Evolutionary conservation across 2,329 filamentous ascomycete genomes (phyloP).

Genomic region (Purpureocillium lavendulum): DNA sequence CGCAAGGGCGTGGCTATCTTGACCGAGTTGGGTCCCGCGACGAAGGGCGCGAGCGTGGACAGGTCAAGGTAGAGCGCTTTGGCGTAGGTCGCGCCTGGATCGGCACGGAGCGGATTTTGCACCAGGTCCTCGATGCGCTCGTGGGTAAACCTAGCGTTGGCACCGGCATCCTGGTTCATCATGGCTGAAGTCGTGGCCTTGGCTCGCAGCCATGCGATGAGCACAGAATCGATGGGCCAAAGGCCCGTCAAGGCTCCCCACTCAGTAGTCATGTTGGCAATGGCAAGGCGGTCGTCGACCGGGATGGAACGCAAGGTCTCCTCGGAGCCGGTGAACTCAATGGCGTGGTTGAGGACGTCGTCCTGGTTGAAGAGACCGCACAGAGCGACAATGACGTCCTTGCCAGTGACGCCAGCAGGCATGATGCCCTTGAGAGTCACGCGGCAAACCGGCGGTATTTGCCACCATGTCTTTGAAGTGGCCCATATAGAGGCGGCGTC

Average conservation of each 20-base stretch:
- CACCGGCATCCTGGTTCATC: constrained; percentile 39
- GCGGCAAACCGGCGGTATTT: constrained; percentile 75
- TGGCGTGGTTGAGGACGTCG: constrained; percentile 82
- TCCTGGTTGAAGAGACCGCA: constrained; percentile 81
- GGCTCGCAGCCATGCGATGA: constrained; percentile 64
- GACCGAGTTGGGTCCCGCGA: constrained; percentile 84
- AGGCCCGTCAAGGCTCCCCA: constrained; percentile 57
- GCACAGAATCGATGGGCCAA: constrained; percentile 71
- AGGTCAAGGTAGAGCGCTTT: constrained; percentile 79
- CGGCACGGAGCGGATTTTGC: constrained; percentile 57
- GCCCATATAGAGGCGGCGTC: constrained; percentile 84
- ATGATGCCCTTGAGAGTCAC: constrained; percentile 69
- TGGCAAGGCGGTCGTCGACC: constrained; percentile 66
- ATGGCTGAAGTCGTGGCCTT: constrained; percentile 69
- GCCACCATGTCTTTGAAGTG: constrained; percentile 78
- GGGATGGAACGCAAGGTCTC: constrained; percentile 66
- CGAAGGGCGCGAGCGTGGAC: constrained; percentile 73
- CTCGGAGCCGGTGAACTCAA: constrained; percentile 79
- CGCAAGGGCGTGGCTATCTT: constrained; percentile 74
- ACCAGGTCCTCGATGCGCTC: constrained; percentile 64
- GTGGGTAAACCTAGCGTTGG: constrained; percentile 64
- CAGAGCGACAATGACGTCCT: constrained; percentile 87
- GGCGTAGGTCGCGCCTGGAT: constrained; percentile 71
- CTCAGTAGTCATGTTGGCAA: constrained; percentile 75
- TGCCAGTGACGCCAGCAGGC: constrained; percentile 76